phyloP scores from a whole-genome alignment of 768 basidiomycete species.

The Tulasnella calospora region DNA sequence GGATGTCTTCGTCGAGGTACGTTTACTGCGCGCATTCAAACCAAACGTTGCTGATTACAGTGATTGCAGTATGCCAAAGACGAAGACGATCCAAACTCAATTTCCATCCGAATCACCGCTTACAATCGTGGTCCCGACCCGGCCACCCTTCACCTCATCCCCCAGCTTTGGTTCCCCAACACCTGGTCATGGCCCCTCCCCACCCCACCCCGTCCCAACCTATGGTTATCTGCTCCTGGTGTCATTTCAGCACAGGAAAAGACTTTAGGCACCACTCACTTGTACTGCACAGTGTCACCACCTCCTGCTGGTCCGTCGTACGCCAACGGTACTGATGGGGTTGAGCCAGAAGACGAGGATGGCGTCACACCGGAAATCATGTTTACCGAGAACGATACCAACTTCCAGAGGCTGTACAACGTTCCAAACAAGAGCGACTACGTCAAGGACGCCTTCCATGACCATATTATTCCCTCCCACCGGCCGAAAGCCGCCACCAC shows the following conservation, averaged over 20 bases:
- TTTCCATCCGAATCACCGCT: constrained; percentile 89
- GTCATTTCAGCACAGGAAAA: constrained; percentile 70
- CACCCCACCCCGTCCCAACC: constrained; percentile 53
- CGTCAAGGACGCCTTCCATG: constrained; percentile 97
- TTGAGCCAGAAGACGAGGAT: constrained; percentile 40
- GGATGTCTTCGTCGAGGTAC: constrained; percentile 96
- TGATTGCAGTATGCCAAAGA: constrained; percentile 86
- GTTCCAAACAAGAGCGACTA: constrained; percentile 76
- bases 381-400: constrained; percentile 98
- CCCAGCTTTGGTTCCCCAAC: constrained; percentile 96
- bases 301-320: constrained; percentile 77
- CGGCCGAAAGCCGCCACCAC: constrained; percentile 46
- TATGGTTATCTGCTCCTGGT: constrained; percentile 46
- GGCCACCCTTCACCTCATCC: constrained; percentile 88
- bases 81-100: constrained; percentile 77
- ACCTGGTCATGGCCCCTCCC: constrained; percentile 87
- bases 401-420: constrained; percentile 85
- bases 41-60: constrained; percentile 21
- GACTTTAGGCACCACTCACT: constrained; percentile 64
- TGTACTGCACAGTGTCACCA: constrained; percentile 89
- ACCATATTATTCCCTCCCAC: constrained; percentile 88
- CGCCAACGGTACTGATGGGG: constrained; percentile 38
- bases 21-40: constrained; percentile 31
- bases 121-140: constrained; percentile 97
- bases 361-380: constrained; percentile 76